Evolutionary conservation across 441 rosid genomes (phyloP), one percentile per base, ranked within the genome.

Genomic region (Gossypium aridum): DNA sequence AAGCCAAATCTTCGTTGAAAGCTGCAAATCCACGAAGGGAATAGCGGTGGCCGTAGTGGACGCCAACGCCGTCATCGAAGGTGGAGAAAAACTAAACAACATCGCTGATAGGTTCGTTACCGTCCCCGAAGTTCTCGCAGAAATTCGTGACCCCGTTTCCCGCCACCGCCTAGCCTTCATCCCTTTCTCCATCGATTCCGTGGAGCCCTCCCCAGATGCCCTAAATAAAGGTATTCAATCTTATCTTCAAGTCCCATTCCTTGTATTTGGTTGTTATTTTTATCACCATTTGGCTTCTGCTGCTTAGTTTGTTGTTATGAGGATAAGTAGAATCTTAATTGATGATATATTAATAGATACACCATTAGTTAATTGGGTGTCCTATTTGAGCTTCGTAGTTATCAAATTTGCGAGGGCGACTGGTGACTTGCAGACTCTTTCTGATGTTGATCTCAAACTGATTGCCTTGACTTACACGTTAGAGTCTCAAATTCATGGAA

Each of bases 391-490:
- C 64, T 74, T 74, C 71, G 64, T 84, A 92, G 97, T 91, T 71
- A 80, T 85, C 77, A 91, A 92, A 75, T 93, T 96, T 83, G 97
- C 97, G 0, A 85, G 85, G 78, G 95, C 91, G 2, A 95, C 97
- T 16, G 99, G 98, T 83, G 99, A 93, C 71, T 79, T 95, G 64
- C 99, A 89, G 82, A 87, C 95, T 4, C 88, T 95, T 23, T 95
- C 99, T 0, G 93, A 91, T 49, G 97, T 96, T 75, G 99, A 93
- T 84, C 83, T 89, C 16, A 96, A 92, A 43, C 78, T 96, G 57
- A 85, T 92, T 84, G 98, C 99, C 4, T 79, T 93, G 74, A 88
- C 93, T 1, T 92, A 92, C 70, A 92, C 90, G 0, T 79, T 91
- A 7, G 99, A 93, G 86, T 85, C 93, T 67, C 92, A 92, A 78